phyloP scores from a whole-genome alignment of 768 basidiomycete genomes.

The Trametes elegans region DNA sequence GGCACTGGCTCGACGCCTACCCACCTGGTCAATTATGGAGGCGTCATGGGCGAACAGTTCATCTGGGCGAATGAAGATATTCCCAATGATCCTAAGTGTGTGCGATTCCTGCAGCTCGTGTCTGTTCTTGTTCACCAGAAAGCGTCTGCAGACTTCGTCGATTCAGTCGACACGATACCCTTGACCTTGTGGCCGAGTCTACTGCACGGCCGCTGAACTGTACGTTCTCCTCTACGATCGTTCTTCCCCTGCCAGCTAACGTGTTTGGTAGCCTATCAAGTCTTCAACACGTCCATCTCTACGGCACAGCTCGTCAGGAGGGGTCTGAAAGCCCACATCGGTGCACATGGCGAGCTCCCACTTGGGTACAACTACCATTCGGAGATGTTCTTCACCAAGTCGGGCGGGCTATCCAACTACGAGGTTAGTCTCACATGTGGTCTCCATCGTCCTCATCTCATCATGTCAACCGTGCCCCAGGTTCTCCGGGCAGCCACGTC shows the following conservation, averaged over 20 bases:
- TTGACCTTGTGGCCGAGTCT: constrained; percentile 60
- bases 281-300: constrained; percentile 70
- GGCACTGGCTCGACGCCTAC: constrained; percentile 75
- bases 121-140: background rate
- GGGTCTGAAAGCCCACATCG: constrained; percentile 63
- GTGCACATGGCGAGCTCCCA: constrained; percentile 71
- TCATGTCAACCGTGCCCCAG: constrained; percentile 32
- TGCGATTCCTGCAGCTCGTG: background rate
- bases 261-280: constrained; percentile 39
- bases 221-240: constrained; percentile 30
- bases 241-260: background rate
- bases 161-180: constrained; percentile 62
- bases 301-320: constrained; percentile 66
- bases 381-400: constrained; percentile 64
- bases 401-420: constrained; percentile 68
- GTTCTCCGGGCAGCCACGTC: constrained; percentile 68
- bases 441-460: background rate
- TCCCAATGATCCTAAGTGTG: constrained; percentile 67
- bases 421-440: constrained; percentile 43
- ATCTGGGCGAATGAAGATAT: constrained; percentile 66
- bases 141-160: constrained; percentile 47
- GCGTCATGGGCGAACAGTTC: constrained; percentile 61
- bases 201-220: constrained; percentile 58
- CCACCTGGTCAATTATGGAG: constrained; percentile 78
- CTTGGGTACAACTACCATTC: constrained; percentile 75